Conservation (phyloP, 2,329 filamentous ascomycete species). For the Magnaporthiopsis rhizophila region DNA sequence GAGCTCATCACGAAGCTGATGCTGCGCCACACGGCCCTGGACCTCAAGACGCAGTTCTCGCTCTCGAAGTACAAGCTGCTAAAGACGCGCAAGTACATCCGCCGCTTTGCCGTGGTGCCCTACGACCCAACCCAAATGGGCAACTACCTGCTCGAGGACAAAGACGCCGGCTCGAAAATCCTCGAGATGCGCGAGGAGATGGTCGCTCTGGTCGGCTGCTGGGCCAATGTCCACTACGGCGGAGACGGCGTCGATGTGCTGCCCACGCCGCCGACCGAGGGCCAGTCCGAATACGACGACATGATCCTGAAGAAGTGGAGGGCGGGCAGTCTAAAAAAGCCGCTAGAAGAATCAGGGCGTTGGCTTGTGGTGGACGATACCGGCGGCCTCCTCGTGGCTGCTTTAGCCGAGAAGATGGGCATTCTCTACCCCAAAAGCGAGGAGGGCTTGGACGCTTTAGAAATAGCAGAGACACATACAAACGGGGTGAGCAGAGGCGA, state of each 20-base stretch:
- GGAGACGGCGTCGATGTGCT: conserved; percentile 21
- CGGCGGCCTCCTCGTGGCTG: conserved; percentile 71
- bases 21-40: conserved; percentile 78
- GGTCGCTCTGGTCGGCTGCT: conserved; percentile 73
- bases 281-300: conserved; percentile 2
- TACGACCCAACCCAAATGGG: conserved; percentile 70
- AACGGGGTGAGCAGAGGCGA: background rate
- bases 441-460: conserved; percentile 14
- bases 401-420: conserved; percentile 83
- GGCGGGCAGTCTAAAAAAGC: background rate
- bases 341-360: conserved; percentile 29
- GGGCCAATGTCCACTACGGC: conserved; percentile 81
- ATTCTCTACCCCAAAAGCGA: conserved; percentile 50
- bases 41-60: conserved; percentile 91
- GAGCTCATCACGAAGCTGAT: conserved; percentile 91
- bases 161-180: conserved; percentile 64
- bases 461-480: background rate
- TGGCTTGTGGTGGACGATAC: conserved; percentile 87
- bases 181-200: conserved; percentile 83
- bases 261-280: background rate
- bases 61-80: conserved; percentile 92
- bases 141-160: conserved; percentile 71
- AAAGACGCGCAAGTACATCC: conserved; percentile 90
- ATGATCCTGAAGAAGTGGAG: conserved; percentile 2
- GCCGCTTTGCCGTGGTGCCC: conserved; percentile 76